Percentiles rank a stretch among this genome's conserved stretches.
Evolutionary conservation across 192 early-diverging fungal species (phyloP).

Genomic region (Coemansia sp.): DNA sequence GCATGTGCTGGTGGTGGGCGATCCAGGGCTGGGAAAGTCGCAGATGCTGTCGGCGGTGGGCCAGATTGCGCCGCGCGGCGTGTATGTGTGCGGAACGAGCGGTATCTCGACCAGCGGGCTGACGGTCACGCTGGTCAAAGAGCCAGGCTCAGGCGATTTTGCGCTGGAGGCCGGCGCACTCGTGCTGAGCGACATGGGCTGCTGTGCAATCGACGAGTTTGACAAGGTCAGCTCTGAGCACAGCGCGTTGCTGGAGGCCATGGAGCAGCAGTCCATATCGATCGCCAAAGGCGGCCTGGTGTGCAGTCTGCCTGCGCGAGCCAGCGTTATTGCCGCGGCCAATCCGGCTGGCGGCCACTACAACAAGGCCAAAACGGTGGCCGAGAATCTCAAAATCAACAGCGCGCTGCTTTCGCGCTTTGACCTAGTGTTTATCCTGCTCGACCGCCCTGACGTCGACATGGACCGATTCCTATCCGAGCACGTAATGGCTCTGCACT

Average conservation of each 20-base stretch:
- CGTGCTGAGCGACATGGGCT: conserved; percentile 86
- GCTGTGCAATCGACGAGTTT: conserved; percentile 90
- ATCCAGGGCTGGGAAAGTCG: conserved; percentile 84
- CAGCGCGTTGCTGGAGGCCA: conserved; percentile 77
- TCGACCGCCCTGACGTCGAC: conserved; percentile 74
- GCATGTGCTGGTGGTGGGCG: conserved; percentile 75
- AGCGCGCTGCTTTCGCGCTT: conserved; percentile 74
- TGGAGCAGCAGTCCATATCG: conserved; percentile 85
- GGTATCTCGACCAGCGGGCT: conserved; percentile 65
- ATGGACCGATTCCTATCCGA: conserved; percentile 79
- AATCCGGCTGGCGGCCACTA: conserved; percentile 86
- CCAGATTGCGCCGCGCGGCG: conserved; percentile 75
- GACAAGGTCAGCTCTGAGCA: conserved; percentile 84
- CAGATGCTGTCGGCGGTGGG: conserved; percentile 84
- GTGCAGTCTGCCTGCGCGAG: conserved; percentile 76
- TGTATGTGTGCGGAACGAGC: conserved; percentile 75
- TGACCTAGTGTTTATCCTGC: conserved; percentile 78
- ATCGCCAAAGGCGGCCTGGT: conserved; percentile 86
- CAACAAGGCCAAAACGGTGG: conserved; percentile 78
- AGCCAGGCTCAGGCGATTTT: conserved; percentile 69
- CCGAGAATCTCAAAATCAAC: conserved; percentile 73
- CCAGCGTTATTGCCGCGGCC: conserved; percentile 83
- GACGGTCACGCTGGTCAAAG: conserved; percentile 71
- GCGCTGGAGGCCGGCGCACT: conserved; percentile 78
- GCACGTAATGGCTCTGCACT: conserved; percentile 73